These are phyloP conservation scores for Teratosphaeriaceae sp. DNA, from an alignment of 2,329 filamentous ascomycete species.

Conservation along the genomic window DNA sequence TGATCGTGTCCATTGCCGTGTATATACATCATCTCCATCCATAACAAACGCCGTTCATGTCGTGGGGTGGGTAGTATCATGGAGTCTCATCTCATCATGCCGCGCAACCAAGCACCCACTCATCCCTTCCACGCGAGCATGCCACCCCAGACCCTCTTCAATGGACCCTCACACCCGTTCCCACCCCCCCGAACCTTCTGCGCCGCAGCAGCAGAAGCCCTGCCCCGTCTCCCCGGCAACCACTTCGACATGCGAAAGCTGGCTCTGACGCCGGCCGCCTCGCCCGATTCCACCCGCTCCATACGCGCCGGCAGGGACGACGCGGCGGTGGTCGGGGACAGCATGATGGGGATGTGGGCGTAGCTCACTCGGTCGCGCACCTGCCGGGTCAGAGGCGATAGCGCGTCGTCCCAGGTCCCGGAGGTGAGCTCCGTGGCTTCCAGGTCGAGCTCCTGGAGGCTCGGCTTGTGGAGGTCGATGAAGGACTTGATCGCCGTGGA, in stretches of 20 bases:
- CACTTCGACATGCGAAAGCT: slow-evolving; percentile 18
- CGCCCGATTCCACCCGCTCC: slow-evolving; percentile 13
- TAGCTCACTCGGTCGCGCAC: slow-evolving; percentile 3
- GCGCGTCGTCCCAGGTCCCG: slow-evolving; percentile 74
- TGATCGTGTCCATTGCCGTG: too few species aligned
- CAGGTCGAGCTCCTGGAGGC: slow-evolving; percentile 72
- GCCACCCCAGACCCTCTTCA: too few species aligned
- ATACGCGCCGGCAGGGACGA: slow-evolving; percentile 12
- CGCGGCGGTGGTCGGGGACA: slow-evolving; percentile 18
- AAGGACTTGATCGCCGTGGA: slow-evolving; percentile 64
- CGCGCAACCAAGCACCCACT: too few species aligned
- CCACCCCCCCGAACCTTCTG: too few species aligned
- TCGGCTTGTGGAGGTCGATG: slow-evolving; percentile 58
- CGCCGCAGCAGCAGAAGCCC: too few species aligned
- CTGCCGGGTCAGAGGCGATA: slow-evolving; percentile 57
- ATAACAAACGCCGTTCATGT: too few species aligned
- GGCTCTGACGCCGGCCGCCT: slow-evolving; percentile 8
- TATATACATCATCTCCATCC: too few species aligned
- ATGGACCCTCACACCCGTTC: too few species aligned
- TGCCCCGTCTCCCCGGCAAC: slow-evolving; percentile 13
- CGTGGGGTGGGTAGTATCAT: too few species aligned
- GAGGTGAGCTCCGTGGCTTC: slow-evolving; percentile 64
- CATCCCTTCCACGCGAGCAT: too few species aligned
- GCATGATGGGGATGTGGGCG: slow-evolving; percentile 29
- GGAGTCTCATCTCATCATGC: too few species aligned